Conservation (phyloP, 176 grass and related monocot genomes). For the Pharus latifolius region DNA sequence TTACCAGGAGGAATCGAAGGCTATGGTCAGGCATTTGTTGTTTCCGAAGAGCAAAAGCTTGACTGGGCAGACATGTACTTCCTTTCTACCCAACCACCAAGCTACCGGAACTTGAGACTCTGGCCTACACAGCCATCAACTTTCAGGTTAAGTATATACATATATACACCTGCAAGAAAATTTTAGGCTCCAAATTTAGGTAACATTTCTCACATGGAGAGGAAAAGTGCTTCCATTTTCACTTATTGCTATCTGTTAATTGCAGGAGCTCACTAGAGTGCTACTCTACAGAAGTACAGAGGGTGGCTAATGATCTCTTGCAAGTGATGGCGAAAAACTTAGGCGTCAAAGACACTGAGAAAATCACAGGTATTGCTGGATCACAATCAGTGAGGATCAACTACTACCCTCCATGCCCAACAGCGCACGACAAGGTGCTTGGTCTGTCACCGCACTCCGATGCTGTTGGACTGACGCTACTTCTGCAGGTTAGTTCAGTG, state of each 20-base stretch:
- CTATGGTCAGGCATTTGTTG: constrained; percentile 48
- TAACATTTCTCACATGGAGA: no score
- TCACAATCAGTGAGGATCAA: constrained; percentile 27
- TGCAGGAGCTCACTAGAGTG: background rate
- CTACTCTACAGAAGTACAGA: constrained; percentile 20
- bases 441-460: constrained; percentile 58
- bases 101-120: constrained; percentile 16
- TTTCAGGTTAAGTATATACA: constrained; percentile 40
- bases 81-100: constrained; percentile 24
- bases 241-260: no score
- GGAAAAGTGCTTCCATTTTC: no score
- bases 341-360: background rate
- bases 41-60: constrained; percentile 41
- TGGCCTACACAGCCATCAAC: constrained; percentile 22
- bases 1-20: constrained; percentile 21
- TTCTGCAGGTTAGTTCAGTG: constrained; percentile 40
- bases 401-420: constrained; percentile 54
- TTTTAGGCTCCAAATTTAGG: no score
- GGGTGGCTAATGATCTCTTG: constrained; percentile 21
- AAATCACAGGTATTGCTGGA: constrained; percentile 7
- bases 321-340: constrained; percentile 32
- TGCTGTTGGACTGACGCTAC: constrained; percentile 32
- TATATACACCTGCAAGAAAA: no score
- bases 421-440: constrained; percentile 27
- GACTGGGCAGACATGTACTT: constrained; percentile 52